Evolutionary conservation across 2,329 filamentous ascomycete genomes (phyloP).

Genomic region (Colletotrichum gigasporum): DNA sequence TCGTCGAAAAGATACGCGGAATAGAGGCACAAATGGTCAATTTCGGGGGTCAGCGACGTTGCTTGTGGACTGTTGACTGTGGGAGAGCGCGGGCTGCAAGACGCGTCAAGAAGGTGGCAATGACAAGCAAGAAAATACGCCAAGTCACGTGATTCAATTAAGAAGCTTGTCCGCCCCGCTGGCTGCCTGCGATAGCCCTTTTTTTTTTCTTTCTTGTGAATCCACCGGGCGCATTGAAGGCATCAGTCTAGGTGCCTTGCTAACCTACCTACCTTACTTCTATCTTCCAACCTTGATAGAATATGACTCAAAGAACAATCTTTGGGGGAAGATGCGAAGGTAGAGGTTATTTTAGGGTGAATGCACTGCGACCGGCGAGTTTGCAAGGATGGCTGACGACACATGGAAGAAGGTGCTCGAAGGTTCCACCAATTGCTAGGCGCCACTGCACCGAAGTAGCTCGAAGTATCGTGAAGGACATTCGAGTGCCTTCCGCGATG

Average conservation of each 20-base stretch:
- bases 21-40: background rate
- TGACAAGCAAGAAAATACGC: conserved; percentile 41
- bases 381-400: no score
- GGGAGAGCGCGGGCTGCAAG: conserved; percentile 17
- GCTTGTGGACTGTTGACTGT: background rate
- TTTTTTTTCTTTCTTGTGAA: no score
- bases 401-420: conserved; percentile 42
- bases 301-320: no score
- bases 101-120: conserved; percentile 46
- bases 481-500: background rate
- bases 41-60: background rate
- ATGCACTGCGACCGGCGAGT: no score
- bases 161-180: background rate
- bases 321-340: no score
- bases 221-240: no score
- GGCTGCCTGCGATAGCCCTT: conserved; percentile 6
- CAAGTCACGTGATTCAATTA: conserved; percentile 46
- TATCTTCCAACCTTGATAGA: no score
- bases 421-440: conserved; percentile 36
- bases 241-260: no score
- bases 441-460: conserved; percentile 31
- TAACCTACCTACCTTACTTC: background rate
- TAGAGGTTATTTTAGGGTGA: no score
- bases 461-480: conserved; percentile 17
- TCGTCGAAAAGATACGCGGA: background rate